A percentile compares a stretch with the other conserved stretches of the same genome.
These are phyloP conservation scores for Citeromyces nyonsensis DNA, from an alignment of 805 yeast genomes.

Conservation along the genomic window DNA sequence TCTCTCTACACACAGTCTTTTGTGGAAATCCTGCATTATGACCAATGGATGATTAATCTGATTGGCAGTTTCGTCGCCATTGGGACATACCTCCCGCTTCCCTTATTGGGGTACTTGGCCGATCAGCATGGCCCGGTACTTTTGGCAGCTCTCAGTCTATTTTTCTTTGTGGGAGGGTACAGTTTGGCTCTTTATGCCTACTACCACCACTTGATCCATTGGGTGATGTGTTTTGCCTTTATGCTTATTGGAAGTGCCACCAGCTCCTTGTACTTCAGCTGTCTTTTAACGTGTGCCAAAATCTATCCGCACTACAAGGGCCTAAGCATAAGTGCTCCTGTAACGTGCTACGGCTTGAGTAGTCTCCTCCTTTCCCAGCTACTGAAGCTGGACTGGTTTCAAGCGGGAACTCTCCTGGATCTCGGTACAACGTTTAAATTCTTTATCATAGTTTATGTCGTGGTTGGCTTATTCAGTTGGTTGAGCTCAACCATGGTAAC, in stretches of 20 bases:
- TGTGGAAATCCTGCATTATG: slow-evolving; percentile 37
- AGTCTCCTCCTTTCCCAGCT: slow-evolving; percentile 61
- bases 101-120: slow-evolving; percentile 66
- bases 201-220: slow-evolving; percentile 12
- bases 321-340: slow-evolving; percentile 77
- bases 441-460: slow-evolving; percentile 34
- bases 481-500: slow-evolving; percentile 50
- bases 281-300: slow-evolving; percentile 70
- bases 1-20: slow-evolving; percentile 67
- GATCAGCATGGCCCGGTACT: slow-evolving; percentile 78
- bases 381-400: slow-evolving; percentile 25
- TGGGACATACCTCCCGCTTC: slow-evolving; percentile 79
- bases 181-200: slow-evolving; percentile 25
- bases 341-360: slow-evolving; percentile 75
- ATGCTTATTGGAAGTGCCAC: slow-evolving; percentile 57
- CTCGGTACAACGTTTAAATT: slow-evolving; percentile 34
- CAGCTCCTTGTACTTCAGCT: slow-evolving; percentile 54
- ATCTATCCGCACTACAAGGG: slow-evolving; percentile 68
- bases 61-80: slow-evolving; percentile 61
- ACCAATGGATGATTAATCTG: slow-evolving; percentile 50
- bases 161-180: slow-evolving; percentile 60
- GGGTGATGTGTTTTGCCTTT: slow-evolving; percentile 31
- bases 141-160: slow-evolving; percentile 42
- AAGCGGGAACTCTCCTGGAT: slow-evolving; percentile 18
- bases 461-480: slow-evolving; percentile 46